Conservation (phyloP, 2,329 filamentous ascomycete genomes). For the Pseudofabraea citricarpa region DNA sequence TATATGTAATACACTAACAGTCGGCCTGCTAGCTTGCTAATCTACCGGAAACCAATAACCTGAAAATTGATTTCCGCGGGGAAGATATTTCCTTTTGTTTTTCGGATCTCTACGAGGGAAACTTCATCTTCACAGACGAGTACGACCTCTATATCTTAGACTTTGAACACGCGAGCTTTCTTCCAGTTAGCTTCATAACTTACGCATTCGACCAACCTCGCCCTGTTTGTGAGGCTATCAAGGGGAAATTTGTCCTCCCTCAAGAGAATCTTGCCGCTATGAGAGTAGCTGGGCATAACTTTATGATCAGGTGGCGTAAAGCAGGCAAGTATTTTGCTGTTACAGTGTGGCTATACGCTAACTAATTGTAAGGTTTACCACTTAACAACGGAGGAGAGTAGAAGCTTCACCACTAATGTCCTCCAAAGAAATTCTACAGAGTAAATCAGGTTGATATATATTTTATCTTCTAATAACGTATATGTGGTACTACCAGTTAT, state of each 20-base stretch:
- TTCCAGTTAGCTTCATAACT: not conserved
- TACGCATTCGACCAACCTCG: not conserved
- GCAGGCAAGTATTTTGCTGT: no score
- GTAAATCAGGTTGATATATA: no score
- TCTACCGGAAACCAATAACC: not conserved
- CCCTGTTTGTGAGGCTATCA: not conserved
- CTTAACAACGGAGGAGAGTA: no score
- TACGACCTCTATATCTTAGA: not conserved
- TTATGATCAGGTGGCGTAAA: not conserved
- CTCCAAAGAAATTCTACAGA: no score
- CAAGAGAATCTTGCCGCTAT: not conserved
- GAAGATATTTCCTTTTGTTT: not conserved
- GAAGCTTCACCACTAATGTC: no score
- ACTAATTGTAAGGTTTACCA: no score
- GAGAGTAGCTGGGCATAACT: not conserved
- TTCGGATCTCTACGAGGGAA: not conserved
- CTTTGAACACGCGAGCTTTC: not conserved
- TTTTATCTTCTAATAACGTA: no score
- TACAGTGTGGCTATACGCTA: no score
- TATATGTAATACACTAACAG: not conserved
- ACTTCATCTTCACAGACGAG: not conserved
- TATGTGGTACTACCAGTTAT: no score
- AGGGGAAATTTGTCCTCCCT: not conserved
- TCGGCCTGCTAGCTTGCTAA: not conserved
- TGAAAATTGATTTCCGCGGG: not conserved